Conservation (phyloP, 148 eudicot species). For the Pharnaceum exiguum region DNA sequence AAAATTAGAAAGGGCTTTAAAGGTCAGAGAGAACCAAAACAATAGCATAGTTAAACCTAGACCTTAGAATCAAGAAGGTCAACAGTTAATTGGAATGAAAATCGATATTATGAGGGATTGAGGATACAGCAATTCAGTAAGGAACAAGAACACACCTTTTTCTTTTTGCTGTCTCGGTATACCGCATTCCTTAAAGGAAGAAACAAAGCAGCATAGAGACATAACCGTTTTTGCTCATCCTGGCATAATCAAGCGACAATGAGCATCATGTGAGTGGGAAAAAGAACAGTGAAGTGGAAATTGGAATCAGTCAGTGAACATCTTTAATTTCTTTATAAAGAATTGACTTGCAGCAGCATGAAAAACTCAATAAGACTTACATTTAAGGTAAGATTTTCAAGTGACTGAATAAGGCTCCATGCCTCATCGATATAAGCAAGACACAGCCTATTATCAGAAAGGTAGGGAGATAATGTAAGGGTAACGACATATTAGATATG, state of each 20-base stretch:
- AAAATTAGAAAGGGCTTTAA: too few species aligned
- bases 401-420: constrained; percentile 55
- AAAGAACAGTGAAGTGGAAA: background rate
- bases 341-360: background rate
- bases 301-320: background rate
- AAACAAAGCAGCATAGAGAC: constrained; percentile 71
- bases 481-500: background rate
- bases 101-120: too few species aligned
- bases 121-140: too few species aligned
- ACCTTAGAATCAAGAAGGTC: too few species aligned
- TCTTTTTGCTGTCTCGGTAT: constrained; percentile 58
- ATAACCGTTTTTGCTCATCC: constrained; percentile 80
- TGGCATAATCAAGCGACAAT: constrained; percentile 14
- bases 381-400: constrained; percentile 51
- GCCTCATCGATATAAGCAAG: constrained; percentile 56
- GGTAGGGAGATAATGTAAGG: background rate
- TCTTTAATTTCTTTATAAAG: background rate
- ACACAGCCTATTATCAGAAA: constrained; percentile 45
- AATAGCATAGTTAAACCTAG: too few species aligned
- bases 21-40: too few species aligned
- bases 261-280: background rate
- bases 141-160: constrained; percentile 39
- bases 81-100: too few species aligned
- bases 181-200: constrained; percentile 52
- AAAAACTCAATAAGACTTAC: constrained; percentile 37